These are phyloP conservation scores for Leishmania tropica DNA, from an alignment of 208 protist species.

Conservation along the genomic window DNA sequence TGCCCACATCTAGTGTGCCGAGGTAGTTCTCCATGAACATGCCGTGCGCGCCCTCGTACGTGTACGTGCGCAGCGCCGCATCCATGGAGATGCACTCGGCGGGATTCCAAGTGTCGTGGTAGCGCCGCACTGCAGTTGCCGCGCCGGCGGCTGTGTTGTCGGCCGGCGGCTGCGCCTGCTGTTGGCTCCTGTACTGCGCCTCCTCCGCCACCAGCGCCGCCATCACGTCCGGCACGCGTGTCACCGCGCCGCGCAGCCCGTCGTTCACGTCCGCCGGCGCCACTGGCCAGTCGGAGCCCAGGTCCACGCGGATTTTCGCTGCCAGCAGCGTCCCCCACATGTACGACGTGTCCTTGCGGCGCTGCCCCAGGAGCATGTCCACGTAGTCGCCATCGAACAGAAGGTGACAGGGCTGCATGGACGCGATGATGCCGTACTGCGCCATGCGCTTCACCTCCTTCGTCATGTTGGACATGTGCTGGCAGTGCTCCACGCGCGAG, in stretches of 20 bases:
- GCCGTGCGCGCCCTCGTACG: constrained; percentile 53
- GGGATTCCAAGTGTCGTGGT: constrained; percentile 53
- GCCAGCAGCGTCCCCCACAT: constrained; percentile 51
- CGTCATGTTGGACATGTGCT: constrained; percentile 46
- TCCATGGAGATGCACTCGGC: constrained; percentile 62
- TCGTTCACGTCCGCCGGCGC: constrained; percentile 49
- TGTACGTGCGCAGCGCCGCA: constrained; percentile 56
- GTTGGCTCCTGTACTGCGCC: constrained; percentile 6
- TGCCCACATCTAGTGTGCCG: constrained; percentile 60
- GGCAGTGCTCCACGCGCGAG: constrained; percentile 71
- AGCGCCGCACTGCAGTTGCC: constrained; percentile 21
- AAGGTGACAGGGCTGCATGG: constrained; percentile 73
- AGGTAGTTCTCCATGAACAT: constrained; percentile 61
- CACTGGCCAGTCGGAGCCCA: constrained; percentile 76
- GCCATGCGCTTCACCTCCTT: constrained; percentile 55
- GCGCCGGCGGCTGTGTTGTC: constrained; percentile 3
- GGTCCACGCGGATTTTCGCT: constrained; percentile 35
- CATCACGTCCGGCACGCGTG: constrained; percentile 65
- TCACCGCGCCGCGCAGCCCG: constrained; percentile 58
- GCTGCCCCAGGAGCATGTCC: constrained; percentile 41
- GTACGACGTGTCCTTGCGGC: constrained; percentile 50
- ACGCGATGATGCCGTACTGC: constrained; percentile 58
- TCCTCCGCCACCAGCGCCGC: constrained; percentile 41
- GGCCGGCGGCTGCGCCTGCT: neutral
- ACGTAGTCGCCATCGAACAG: constrained; percentile 64